Evolutionary conservation across 148 eudicot genomes (phyloP), one percentile per base, ranked within the genome.

Genomic region (Rhododendron mucronatum): DNA sequence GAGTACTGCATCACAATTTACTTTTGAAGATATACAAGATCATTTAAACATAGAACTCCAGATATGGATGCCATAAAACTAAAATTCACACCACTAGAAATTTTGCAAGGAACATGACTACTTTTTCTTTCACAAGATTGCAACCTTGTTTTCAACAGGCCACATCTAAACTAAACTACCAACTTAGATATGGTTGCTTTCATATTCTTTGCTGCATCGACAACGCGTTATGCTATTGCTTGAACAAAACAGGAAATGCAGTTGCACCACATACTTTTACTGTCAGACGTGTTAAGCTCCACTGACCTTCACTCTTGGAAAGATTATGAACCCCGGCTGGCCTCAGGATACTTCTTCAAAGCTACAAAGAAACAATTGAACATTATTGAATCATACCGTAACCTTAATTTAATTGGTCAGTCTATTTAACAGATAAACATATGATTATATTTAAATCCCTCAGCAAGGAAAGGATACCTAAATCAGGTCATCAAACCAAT

Each of bases 211-310:
- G 39, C 14, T 76, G 73, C 81, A 51, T 74, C 37, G 37, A 53
- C 41, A 75, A 74, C 1, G 45, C 28, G 3, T n/a, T n/a, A 23
- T 65, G 28, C 59, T 51, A 33, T 53, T 7, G 11, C 59, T 26
- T 47, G 44, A 55, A 53, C 23, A 14, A 74, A 7, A 50, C 39
- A 50, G 21, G 81, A 84, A 53, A 13, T 51, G 51, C 71, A 53
- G 69, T 23, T 75, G 81, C 51, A 55, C 71, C 69, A 84, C 53
- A 84, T 84, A 55, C 86, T 51, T 76, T 30, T 30, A 76, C 67
- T 5, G 21, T 48, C 80, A 53, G 53, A 39, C 4, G 23, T 23
- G 69, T 41, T 84, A 75, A 50, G 67, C 53, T 76, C 81, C 81
- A 76, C 53, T 73, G 15, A 39, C 86, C 78, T 84, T 79, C 35